Conservation (phyloP, 768 basidiomycete genomes). For the Xanthoconium stramineum region DNA sequence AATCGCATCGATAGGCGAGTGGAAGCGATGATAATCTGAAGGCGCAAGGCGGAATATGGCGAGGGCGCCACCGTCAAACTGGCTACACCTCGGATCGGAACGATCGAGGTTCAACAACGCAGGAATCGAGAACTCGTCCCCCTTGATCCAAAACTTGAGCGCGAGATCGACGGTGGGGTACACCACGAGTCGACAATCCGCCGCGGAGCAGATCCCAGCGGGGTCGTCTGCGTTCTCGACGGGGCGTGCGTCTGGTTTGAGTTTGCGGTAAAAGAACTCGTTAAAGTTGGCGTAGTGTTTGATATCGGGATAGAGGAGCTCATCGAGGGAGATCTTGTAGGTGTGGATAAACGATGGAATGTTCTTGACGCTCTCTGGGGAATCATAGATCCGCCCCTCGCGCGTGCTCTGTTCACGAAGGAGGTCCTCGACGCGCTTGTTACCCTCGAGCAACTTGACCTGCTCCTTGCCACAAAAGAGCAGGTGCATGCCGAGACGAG, state of each 20-base stretch:
- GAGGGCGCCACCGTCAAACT: slow-evolving; percentile 47
- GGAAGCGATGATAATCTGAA: slow-evolving; percentile 80
- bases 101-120: slow-evolving; percentile 49
- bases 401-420: slow-evolving; percentile 54
- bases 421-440: slow-evolving; percentile 44
- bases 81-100: slow-evolving; percentile 37
- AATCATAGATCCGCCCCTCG: slow-evolving; percentile 56
- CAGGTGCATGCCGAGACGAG: slow-evolving; percentile 73
- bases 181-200: slow-evolving; percentile 74
- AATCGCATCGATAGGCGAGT: slow-evolving; percentile 60
- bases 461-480: slow-evolving; percentile 60
- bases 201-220: slow-evolving; percentile 55
- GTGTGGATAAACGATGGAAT: slow-evolving; percentile 56
- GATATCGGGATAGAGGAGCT: slow-evolving; percentile 64
- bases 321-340: slow-evolving; percentile 51
- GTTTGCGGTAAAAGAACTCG: slow-evolving; percentile 66
- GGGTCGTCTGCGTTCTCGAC: slow-evolving; percentile 54
- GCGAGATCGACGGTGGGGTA: slow-evolving; percentile 58
- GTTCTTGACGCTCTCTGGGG: slow-evolving; percentile 45
- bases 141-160: slow-evolving; percentile 75
- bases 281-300: slow-evolving; percentile 67
- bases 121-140: slow-evolving; percentile 64
- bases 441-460: slow-evolving; percentile 45
- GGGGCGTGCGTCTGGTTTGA: slow-evolving; percentile 59
- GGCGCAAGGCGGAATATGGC: slow-evolving; percentile 78